A percentile compares a stretch with the other conserved stretches of the same genome.
phyloP scores from a whole-genome alignment of 192 early-diverging fungal species.

The Chytriomyces hyalinus region DNA sequence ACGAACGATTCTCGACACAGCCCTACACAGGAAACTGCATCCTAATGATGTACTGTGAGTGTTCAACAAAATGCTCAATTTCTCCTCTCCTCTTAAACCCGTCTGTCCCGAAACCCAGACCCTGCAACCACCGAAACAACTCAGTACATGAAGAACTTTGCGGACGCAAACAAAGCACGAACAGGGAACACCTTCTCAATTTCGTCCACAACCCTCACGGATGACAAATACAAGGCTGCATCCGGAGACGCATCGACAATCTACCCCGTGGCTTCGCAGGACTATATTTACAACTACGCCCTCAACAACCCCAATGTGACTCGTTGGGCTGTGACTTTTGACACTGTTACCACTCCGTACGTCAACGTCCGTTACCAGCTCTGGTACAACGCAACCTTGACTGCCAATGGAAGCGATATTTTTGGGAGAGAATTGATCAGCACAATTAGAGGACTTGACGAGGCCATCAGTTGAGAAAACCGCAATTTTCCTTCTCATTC shows the following conservation, averaged over 20 bases:
- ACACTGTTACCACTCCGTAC: constrained; percentile 42
- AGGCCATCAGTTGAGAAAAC: constrained; percentile 60
- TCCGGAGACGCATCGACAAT: constrained; percentile 50
- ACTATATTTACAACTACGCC: constrained; percentile 75
- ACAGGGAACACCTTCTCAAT: constrained; percentile 31
- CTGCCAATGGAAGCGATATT: constrained; percentile 66
- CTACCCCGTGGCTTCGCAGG: constrained; percentile 53
- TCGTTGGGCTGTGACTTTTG: constrained; percentile 59
- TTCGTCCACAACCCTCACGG: constrained; percentile 53
- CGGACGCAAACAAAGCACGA: constrained; percentile 17
- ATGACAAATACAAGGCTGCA: constrained; percentile 53
- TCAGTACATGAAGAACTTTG: constrained; percentile 36
- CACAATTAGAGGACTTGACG: constrained; percentile 70
- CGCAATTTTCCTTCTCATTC: not conserved
- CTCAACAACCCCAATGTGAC: constrained; percentile 72
- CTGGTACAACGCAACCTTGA: constrained; percentile 71
- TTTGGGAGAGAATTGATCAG: constrained; percentile 65
- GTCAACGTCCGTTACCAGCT: constrained; percentile 74
- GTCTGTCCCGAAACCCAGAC: not conserved
- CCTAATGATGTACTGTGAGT: constrained; percentile 35
- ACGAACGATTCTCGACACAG: not conserved
- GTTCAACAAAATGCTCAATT: not conserved
- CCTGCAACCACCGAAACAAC: constrained; percentile 30
- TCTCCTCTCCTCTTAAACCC: not conserved
- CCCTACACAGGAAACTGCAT: constrained; percentile 31